These are phyloP conservation scores for Penicillium psychrosexuale DNA, from an alignment of 2,329 filamentous ascomycete genomes.

Conservation along the genomic window DNA sequence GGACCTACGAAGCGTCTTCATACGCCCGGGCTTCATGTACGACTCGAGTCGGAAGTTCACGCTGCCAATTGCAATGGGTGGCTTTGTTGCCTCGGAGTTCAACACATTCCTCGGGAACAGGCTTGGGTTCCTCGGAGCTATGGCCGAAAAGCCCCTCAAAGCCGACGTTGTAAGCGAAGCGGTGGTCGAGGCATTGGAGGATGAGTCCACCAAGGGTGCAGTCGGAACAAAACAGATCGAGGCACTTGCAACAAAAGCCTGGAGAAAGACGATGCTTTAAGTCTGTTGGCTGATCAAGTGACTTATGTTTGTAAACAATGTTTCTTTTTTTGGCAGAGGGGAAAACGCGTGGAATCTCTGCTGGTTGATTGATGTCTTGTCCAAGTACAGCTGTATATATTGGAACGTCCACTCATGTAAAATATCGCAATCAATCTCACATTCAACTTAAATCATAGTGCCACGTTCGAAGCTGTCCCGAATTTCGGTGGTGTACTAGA, in stretches of 20 bases:
- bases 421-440: slow-evolving; percentile 19
- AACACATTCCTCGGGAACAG: slow-evolving; percentile 75
- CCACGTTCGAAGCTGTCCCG: slow-evolving; percentile 96
- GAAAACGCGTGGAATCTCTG: slow-evolving; percentile 5
- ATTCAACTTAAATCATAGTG: slow-evolving; percentile 72
- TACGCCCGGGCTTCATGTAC: slow-evolving; percentile 85
- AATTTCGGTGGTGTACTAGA: slow-evolving; percentile 85
- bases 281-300: not conserved
- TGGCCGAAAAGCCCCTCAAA: slow-evolving; percentile 80
- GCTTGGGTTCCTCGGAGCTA: slow-evolving; percentile 76
- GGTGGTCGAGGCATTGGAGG: slow-evolving; percentile 78
- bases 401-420: slow-evolving; percentile 17
- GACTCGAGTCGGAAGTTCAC: slow-evolving; percentile 79
- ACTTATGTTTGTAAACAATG: slow-evolving; percentile 3
- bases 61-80: slow-evolving; percentile 75
- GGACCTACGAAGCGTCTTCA: slow-evolving; percentile 72
- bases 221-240: slow-evolving; percentile 80
- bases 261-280: slow-evolving; percentile 88
- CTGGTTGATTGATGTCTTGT: not conserved
- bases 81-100: slow-evolving; percentile 69
- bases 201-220: slow-evolving; percentile 68
- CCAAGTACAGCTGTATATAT: not conserved
- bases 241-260: slow-evolving; percentile 72
- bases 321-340: not conserved
- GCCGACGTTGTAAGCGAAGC: slow-evolving; percentile 85